These are phyloP conservation scores for Torulaspora microellipsoides DNA, from an alignment of 805 yeast genomes.

Conservation along the genomic window DNA sequence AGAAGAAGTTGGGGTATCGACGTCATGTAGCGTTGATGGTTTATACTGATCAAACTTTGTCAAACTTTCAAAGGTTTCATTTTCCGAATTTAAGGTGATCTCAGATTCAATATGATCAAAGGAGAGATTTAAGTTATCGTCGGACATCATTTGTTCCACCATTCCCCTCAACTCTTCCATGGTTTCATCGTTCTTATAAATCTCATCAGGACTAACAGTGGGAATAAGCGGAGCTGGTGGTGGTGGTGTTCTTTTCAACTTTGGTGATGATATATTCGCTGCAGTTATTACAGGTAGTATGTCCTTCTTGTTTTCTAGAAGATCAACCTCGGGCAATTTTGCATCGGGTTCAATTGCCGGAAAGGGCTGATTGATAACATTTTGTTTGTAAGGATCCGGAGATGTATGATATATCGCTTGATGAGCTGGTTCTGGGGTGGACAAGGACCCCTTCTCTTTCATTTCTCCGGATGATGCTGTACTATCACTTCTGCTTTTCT, in stretches of 20 bases:
- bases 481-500: slow-evolving; percentile 19
- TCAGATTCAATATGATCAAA: slow-evolving; percentile 4
- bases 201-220: not conserved
- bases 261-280: not conserved
- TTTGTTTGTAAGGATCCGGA: no score
- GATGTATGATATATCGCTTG: slow-evolving; percentile 11
- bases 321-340: slow-evolving; percentile 19
- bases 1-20: slow-evolving; percentile 37
- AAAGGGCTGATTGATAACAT: slow-evolving; percentile 1
- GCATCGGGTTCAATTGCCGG: slow-evolving; percentile 25
- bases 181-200: slow-evolving; percentile 12
- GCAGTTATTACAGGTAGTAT: not conserved
- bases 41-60: slow-evolving; percentile 31
- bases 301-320: slow-evolving; percentile 14
- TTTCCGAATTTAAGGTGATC: slow-evolving; percentile 7
- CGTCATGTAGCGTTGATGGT: slow-evolving; percentile 23
- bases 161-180: slow-evolving; percentile 34
- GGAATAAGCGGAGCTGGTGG: not conserved
- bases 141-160: slow-evolving; percentile 34
- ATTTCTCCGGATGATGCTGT: slow-evolving; percentile 1
- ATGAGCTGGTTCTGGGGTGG: slow-evolving; percentile 1
- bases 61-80: slow-evolving; percentile 26
- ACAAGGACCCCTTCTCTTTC: not conserved
- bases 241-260: slow-evolving; percentile 2
- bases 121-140: slow-evolving; percentile 5